Evolutionary conservation across 495 filamentous ascomycete species (phyloP).

Genomic region (Choiromyces venosus): DNA sequence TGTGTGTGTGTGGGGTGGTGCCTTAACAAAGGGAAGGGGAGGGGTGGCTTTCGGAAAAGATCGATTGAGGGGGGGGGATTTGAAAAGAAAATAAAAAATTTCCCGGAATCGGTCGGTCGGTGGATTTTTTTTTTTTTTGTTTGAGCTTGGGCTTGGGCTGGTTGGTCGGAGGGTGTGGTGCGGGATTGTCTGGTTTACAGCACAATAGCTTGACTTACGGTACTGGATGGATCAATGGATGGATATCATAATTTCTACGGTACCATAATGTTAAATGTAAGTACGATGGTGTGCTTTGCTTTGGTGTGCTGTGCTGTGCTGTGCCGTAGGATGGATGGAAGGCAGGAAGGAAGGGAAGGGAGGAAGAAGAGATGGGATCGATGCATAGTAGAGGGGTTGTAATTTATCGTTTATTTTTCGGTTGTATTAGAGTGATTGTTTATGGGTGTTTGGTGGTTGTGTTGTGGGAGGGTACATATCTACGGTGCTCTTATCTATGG

Average conservation of each 20-base stretch:
- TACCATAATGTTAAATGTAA: too few relatives aligned
- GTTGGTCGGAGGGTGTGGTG: conserved; percentile 4
- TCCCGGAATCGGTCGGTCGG: conserved; percentile 1
- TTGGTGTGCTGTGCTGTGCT: background rate
- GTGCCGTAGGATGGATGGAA: background rate
- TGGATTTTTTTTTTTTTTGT: background rate
- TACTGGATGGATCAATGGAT: background rate
- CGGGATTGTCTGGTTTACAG: background rate
- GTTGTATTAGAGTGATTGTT: too few relatives aligned
- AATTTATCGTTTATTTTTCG: too few relatives aligned
- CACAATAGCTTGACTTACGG: too few relatives aligned
- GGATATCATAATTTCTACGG: background rate
- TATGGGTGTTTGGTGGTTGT: background rate
- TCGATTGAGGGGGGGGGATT: too few relatives aligned
- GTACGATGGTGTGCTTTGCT: too few relatives aligned
- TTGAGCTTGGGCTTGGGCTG: too few relatives aligned
- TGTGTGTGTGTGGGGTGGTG: background rate
- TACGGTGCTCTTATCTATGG: too few relatives aligned
- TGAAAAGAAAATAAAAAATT: too few relatives aligned
- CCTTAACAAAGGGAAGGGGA: background rate
- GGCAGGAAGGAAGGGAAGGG: background rate
- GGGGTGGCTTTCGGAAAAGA: background rate
- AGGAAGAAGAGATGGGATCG: background rate
- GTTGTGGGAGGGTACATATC: background rate
- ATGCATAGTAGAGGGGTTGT: background rate